These are phyloP conservation scores for Chalciporus pseudorubinellus DNA, from an alignment of 768 basidiomycete genomes.

Conservation along the genomic window DNA sequence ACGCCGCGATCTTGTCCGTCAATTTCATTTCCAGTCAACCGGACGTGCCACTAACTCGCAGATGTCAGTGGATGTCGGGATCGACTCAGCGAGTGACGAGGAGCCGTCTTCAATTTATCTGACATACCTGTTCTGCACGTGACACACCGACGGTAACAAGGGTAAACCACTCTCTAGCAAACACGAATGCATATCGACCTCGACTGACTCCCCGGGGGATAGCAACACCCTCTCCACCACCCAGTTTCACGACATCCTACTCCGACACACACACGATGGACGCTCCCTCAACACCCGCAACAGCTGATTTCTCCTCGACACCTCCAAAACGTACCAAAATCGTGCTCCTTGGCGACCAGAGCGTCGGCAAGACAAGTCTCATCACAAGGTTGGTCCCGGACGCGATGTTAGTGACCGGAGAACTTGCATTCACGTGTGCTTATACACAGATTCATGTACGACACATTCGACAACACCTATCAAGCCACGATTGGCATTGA, in stretches of 20 bases:
- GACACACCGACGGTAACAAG: too few species aligned
- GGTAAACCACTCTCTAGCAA: slow-evolving; percentile 13
- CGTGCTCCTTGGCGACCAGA: slow-evolving; percentile 94
- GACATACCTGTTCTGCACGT: too few species aligned
- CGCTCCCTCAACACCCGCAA: slow-evolving; percentile 59
- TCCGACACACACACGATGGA: slow-evolving; percentile 39
- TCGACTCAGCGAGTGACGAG: too few species aligned
- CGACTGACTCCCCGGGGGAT: slow-evolving; percentile 7
- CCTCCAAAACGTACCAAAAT: slow-evolving; percentile 96
- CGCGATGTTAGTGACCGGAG: background rate
- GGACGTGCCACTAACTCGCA: too few species aligned
- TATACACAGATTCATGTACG: slow-evolving; percentile 86
- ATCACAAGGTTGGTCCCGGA: slow-evolving; percentile 76
- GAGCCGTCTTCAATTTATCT: too few species aligned
- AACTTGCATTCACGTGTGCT: slow-evolving; percentile 3
- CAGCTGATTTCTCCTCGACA: slow-evolving; percentile 82
- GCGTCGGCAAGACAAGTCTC: slow-evolving; percentile 97
- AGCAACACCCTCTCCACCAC: background rate
- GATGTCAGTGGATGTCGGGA: too few species aligned
- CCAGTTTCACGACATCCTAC: background rate
- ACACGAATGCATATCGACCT: slow-evolving; percentile 10
- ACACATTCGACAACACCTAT: slow-evolving; percentile 99
- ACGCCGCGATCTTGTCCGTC: slow-evolving; percentile 58
- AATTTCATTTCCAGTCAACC: too few species aligned
- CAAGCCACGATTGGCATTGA: slow-evolving; percentile 98